Evolutionary conservation across 192 early-diverging fungal genomes (phyloP), one percentile per base, ranked within the genome.

Genomic region (Lobosporangium transversale): DNA sequence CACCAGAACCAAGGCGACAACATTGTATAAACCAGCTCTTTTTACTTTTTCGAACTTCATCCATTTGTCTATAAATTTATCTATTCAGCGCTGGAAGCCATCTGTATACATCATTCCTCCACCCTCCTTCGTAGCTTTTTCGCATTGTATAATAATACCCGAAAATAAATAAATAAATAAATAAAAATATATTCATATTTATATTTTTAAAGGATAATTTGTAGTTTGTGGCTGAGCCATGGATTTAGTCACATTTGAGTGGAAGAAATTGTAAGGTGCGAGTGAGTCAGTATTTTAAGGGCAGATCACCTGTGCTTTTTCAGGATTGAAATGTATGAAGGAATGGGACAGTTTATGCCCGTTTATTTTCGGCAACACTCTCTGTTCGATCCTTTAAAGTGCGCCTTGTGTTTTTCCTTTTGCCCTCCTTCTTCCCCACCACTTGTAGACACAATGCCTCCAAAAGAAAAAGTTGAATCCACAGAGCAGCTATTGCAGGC

Each of bases 401-500:
- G n/a, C n/a, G n/a, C n/a, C n/a, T n/a, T n/a, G 37, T 40, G 37
- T 40, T 10, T 40, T 40, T 49, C 20, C 21, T 48, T 48, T 23
- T 49, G 9, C 21, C 20, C 21, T 49, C 9, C 20, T 49, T 14
- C 47, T 49, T 49, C 17, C 47, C 47, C 6, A 21, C 20, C 9
- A 21, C 47, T 40, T 14, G 8, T n/a, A 18, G 10, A 17, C 1
- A 51, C 2, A 37, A 76, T 76, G 73, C 73, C 73, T 31, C 73
- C 73, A 66, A 76, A 76, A 29, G 73, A 76, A 24, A 76, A 67
- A 32, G 65, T 76, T 30, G 73, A 76, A 67, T 76, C 73, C n/a
- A 45, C 85, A 37, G 91, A 92, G 53, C 85, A 90, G 61, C 83
- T 90, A 43, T 83, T 94, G 15, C 91, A 92, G 79, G 98, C 97